Percentiles rank a stretch among this genome's conserved stretches.
phyloP scores from a whole-genome alignment of 2,329 filamentous ascomycete genomes.

The Cladosporium sp. region DNA sequence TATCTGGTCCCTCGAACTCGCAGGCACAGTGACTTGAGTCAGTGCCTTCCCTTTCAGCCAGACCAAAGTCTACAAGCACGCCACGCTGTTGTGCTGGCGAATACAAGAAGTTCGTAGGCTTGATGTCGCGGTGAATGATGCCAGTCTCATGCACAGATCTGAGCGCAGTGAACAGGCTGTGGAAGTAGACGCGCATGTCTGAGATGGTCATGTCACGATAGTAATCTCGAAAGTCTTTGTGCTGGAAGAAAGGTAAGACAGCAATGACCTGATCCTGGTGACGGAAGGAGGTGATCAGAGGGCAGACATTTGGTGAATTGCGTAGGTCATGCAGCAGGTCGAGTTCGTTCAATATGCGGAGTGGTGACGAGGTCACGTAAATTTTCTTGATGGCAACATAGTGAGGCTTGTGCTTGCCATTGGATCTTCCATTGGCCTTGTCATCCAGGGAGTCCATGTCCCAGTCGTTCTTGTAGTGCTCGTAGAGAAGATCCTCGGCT shows the following conservation, averaged over 20 bases:
- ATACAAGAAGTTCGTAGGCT: constrained; percentile 94
- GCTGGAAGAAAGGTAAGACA: constrained; percentile 90
- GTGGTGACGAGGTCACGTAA: constrained; percentile 93
- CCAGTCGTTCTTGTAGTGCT: constrained; percentile 81
- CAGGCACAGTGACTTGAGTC: constrained; percentile 82
- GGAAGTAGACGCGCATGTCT: constrained; percentile 87
- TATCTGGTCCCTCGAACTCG: constrained; percentile 59
- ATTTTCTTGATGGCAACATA: constrained; percentile 99
- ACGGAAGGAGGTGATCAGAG: constrained; percentile 94
- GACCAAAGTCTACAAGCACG: constrained; percentile 97
- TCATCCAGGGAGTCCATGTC: constrained; percentile 65
- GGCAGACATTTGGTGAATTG: constrained; percentile 80
- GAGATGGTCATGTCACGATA: constrained; percentile 82
- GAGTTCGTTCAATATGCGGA: constrained; percentile 91
- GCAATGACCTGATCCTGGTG: constrained; percentile 92
- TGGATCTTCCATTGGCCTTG: constrained; percentile 39
- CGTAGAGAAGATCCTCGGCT: constrained; percentile 85
- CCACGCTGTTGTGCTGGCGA: constrained; percentile 74
- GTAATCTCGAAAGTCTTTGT: constrained; percentile 91
- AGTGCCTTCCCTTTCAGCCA: constrained; percentile 71
- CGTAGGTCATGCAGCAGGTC: constrained; percentile 86
- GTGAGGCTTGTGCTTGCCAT: constrained; percentile 49
- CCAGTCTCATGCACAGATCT: constrained; percentile 74
- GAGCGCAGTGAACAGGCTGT: constrained; percentile 80
- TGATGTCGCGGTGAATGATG: constrained; percentile 67